Conservation (phyloP, 2,329 filamentous ascomycete genomes). For the Paramyrothecium roridum region DNA sequence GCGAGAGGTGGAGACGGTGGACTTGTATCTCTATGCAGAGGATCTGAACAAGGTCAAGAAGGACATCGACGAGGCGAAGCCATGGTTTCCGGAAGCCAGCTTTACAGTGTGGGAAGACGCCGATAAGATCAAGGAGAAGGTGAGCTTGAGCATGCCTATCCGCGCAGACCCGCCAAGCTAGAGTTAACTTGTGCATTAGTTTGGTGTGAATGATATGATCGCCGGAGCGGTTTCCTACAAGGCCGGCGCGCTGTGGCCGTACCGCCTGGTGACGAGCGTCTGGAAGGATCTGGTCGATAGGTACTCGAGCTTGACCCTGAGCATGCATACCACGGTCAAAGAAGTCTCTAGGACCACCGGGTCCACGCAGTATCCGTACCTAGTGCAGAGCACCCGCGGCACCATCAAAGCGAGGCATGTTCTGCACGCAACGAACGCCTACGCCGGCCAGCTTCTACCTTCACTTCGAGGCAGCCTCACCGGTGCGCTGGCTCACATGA, state of each 20-base stretch:
- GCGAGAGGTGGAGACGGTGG: constrained; percentile 42
- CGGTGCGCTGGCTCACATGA: constrained; percentile 45
- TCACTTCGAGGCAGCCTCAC: constrained; percentile 42
- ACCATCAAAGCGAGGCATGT: constrained; percentile 44
- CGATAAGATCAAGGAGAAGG: constrained; percentile 24
- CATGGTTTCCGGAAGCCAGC: constrained; percentile 37
- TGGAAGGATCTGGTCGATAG: constrained; percentile 37
- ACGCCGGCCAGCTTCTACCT: constrained; percentile 48
- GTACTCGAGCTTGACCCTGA: constrained; percentile 32
- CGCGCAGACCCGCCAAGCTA: no score
- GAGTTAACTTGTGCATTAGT: constrained; percentile 13
- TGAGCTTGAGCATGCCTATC: constrained; percentile 3
- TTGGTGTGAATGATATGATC: constrained; percentile 29
- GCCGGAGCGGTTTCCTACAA: constrained; percentile 40
- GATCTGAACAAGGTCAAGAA: constrained; percentile 28
- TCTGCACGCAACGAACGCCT: constrained; percentile 57
- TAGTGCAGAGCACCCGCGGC: constrained; percentile 42
- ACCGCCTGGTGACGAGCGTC: constrained; percentile 42
- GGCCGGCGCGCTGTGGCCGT: constrained; percentile 50
- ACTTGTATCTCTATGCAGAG: constrained; percentile 37
- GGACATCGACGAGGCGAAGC: constrained; percentile 27
- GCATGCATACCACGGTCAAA: constrained; percentile 33
- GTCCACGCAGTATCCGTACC: constrained; percentile 27
- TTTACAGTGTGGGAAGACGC: constrained; percentile 28
- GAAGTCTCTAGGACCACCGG: constrained; percentile 14